Conservation (phyloP, 345 rosid species). For the Dovyalis caffra region DNA sequence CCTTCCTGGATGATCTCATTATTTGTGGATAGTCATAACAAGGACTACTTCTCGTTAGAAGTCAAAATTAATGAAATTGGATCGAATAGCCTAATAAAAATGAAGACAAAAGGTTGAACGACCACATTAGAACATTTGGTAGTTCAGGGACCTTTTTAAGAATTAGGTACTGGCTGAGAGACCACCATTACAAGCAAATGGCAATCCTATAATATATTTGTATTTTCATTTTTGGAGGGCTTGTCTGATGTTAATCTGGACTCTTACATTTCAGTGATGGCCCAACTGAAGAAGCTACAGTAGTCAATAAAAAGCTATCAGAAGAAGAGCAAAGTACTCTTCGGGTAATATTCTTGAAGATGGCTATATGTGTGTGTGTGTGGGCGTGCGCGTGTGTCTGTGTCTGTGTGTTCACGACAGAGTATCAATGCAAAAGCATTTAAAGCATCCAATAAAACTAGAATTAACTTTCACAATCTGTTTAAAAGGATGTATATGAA, state of each 20-base stretch:
- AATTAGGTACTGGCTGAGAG: background rate
- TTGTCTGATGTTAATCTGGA: background rate
- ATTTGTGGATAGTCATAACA: too few species aligned
- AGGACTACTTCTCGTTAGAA: too few species aligned
- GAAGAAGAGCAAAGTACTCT: slow-evolving; percentile 67
- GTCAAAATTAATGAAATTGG: background rate
- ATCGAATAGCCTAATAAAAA: background rate
- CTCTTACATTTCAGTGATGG: slow-evolving; percentile 43
- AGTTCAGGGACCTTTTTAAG: background rate
- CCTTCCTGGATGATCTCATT: too few species aligned
- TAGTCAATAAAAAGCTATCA: slow-evolving; percentile 58
- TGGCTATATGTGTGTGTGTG: too few species aligned
- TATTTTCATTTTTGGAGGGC: slow-evolving; percentile 9
- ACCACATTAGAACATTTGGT: background rate
- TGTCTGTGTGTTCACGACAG: too few species aligned
- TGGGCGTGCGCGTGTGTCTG: too few species aligned
- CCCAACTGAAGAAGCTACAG: slow-evolving; percentile 47
- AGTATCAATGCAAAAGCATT: background rate
- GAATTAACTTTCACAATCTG: background rate
- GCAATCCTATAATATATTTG: background rate
- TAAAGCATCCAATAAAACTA: background rate
- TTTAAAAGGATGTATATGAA: background rate
- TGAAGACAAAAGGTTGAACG: background rate
- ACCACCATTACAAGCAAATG: too few species aligned
- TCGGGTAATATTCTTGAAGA: slow-evolving; percentile 44